A percentile compares a stretch with the other conserved stretches of the same genome.
Conservation (phyloP, 768 basidiomycete species). For the Tylopilus intermedius region DNA sequence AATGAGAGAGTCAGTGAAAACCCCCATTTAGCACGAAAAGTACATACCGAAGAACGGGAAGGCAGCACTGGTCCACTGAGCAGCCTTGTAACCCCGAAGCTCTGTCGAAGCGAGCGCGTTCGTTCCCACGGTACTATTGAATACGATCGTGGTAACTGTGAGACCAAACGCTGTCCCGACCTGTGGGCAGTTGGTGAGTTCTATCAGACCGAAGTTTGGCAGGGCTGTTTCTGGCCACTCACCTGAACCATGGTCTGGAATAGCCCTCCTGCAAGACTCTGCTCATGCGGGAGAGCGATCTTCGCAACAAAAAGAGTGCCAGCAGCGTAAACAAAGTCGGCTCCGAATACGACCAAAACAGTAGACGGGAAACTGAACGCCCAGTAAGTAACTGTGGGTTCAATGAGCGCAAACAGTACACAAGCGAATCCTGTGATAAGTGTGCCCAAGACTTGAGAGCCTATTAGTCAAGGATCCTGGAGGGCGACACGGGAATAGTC, state of each 20-base stretch:
- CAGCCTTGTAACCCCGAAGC: slow-evolving; percentile 54
- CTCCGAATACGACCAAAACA: slow-evolving; percentile 62
- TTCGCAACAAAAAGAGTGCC: slow-evolving; percentile 75
- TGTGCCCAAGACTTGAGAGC: slow-evolving; percentile 45
- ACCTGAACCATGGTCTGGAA: slow-evolving; percentile 80
- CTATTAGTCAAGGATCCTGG: background rate
- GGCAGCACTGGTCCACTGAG: slow-evolving; percentile 60
- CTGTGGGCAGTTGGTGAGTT: slow-evolving; percentile 27
- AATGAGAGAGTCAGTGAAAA: background rate
- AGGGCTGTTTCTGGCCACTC: slow-evolving; percentile 3
- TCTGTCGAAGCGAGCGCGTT: slow-evolving; percentile 34
- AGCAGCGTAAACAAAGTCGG: slow-evolving; percentile 69
- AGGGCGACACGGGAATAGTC: background rate
- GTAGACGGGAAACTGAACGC: slow-evolving; percentile 71
- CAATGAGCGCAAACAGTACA: slow-evolving; percentile 65
- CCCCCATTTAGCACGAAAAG: background rate
- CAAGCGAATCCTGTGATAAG: slow-evolving; percentile 52
- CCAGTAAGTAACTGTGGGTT: slow-evolving; percentile 60
- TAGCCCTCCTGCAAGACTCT: slow-evolving; percentile 68
- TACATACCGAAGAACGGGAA: slow-evolving; percentile 54
- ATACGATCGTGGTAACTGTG: slow-evolving; percentile 68
- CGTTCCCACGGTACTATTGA: slow-evolving; percentile 45
- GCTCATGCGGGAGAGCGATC: slow-evolving; percentile 60
- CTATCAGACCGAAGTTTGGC: background rate
- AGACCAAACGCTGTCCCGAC: slow-evolving; percentile 67